Evolutionary conservation across 192 early-diverging fungal species (phyloP).

Genomic region (Umbelopsis vinacea): DNA sequence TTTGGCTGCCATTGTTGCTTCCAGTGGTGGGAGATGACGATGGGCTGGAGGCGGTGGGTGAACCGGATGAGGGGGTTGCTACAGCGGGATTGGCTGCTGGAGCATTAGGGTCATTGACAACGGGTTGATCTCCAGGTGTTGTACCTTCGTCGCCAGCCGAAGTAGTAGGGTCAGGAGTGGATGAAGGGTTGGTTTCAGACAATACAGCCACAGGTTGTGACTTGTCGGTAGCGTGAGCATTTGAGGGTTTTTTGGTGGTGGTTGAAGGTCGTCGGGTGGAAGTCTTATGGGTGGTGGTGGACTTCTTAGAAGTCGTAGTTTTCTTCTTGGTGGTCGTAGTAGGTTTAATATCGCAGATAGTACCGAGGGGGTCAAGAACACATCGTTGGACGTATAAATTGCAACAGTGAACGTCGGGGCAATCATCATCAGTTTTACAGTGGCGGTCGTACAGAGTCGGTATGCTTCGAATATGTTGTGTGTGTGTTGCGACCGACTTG

Average conservation of each 20-base stretch:
- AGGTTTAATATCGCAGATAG: conserved; percentile 16
- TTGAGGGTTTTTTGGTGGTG: not conserved
- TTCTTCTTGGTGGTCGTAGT: conserved; percentile 20
- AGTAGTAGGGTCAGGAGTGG: not conserved
- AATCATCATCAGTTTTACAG: conserved; percentile 24
- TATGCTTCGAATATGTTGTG: not conserved
- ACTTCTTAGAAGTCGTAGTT: conserved; percentile 21
- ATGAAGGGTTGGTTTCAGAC: not conserved
- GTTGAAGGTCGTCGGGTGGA: too few relatives aligned
- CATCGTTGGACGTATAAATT: not conserved
- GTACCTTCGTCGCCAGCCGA: conserved; percentile 20
- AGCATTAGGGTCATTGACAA: conserved; percentile 3
- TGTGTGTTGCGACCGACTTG: conserved; percentile 14
- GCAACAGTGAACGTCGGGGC: conserved; percentile 14
- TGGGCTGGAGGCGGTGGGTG: not conserved
- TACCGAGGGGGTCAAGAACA: conserved; percentile 6
- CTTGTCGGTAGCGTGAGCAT: not conserved
- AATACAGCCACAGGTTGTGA: not conserved
- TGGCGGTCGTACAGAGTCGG: conserved; percentile 17
- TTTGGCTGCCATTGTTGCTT: not conserved
- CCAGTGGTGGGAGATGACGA: not conserved
- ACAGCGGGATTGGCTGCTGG: not conserved
- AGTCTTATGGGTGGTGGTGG: not conserved
- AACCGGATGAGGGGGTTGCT: not conserved
- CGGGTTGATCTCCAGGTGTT: conserved; percentile 5